Evolutionary conservation across 768 basidiomycete species (phyloP), one percentile per base, ranked within the genome.

Genomic region (Phylloporus arenicola): DNA sequence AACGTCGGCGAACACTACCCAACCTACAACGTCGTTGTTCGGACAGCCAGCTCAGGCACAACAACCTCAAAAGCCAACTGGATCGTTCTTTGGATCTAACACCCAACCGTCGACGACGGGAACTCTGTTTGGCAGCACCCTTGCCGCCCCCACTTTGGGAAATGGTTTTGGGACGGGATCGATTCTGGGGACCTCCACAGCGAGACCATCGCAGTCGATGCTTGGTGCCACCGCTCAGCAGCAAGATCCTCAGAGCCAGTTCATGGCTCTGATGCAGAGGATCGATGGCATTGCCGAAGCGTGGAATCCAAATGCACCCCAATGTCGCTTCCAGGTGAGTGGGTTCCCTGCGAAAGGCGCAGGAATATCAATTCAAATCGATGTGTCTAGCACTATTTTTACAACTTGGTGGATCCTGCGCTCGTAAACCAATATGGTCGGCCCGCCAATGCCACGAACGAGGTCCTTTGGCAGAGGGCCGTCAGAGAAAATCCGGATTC

Each of bases 401-500:
- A 93, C 64, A 92, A 92, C 58, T 70, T 88, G 13, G 88, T 92
- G 4, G 82, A 86, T 57, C 86, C 88, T 0, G 72, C 70, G 6
- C 75, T 83, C 56, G 80, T 86, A 3, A 73, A 70, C 24, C 57
- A 82, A 45, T 93, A 88, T 54, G 82, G 78, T 7, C 81, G 86
- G 14, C 90, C 91, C 12, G 64, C 74, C 13, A 88, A 88, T 57
- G 82, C 83, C 12, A 77, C 78, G 6, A 84, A 88, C 42, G 86
- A 90, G 39, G 72, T 72, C 9, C 58, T 83, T 39, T 92, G 90
- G 90, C 79, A 86, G 59, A 85, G 85, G 62, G 90, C 90, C 7
- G 70, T 81, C 1, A 72, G 79, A 44, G 89, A 91, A 62, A 92
- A 92, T 57, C 91, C 91, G 0, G 87, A 92, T 69, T 78, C 86